Evolutionary conservation across 495 filamentous ascomycete genomes (phyloP), one percentile per base, ranked within the genome.

Genomic region (Parmelia sp.): DNA sequence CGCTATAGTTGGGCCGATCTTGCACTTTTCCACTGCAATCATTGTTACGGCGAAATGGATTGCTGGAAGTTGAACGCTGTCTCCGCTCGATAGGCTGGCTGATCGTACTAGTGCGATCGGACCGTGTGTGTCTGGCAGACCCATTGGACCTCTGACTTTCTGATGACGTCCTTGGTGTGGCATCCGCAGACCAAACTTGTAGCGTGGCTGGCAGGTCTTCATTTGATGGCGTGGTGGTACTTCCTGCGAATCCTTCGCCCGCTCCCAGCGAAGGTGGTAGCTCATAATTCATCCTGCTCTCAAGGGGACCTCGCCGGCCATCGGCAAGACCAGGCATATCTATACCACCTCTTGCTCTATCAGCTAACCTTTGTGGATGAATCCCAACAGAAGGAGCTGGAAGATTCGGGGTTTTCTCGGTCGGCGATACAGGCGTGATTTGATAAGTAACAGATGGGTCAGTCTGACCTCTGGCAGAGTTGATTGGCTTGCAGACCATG

Each of bases 161-260:
- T 35, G 63, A 61, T 42, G 68, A 69, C 15, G 66, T 68, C 35
- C 66, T 65, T 42, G 68, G 68, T 19, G 68, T 69, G 17, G 51
- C 39, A 39, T 57, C 61, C 23, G 40, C 49, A 21, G 65, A 49
- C 14, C 45, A 42, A 23, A n/a, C 37, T 36, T 68, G 27, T 36
- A 65, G 42, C 17, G 37, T 21, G 27, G 63, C 17, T 58, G 39
- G 63, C 35, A 60, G 29, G 27, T 47, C 57, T 67, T 29, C 45
- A 31, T 25, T 36, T 47, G 31, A 25, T 29, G 37, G 55, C 37
- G 51, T 35, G 17, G 33, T n/a, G 60, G 36, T 27, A 56, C 4
- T 27, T 17, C 36, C 58, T 39, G 31, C 25, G n/a, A 29, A 25
- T n/a, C 40, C 15, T 36, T 31, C 27, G 42, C 58, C 58, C 10